These are phyloP conservation scores for Skeletonema tropicum DNA, from an alignment of 108 stramenopile species.

Conservation along the genomic window DNA sequence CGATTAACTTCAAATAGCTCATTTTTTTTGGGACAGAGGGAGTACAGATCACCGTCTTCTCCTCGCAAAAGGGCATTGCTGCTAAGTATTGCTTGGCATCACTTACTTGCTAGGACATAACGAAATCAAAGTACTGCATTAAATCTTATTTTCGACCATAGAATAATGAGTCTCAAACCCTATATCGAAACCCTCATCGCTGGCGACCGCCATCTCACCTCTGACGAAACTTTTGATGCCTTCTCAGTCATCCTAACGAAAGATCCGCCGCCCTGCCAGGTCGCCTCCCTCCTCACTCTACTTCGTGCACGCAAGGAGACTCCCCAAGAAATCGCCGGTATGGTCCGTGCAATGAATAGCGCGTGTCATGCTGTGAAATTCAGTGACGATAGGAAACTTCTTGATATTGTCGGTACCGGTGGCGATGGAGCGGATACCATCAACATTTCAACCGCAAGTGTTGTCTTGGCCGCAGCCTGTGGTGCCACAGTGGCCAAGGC, in stretches of 20 bases:
- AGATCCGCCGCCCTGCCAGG: constrained; percentile 72
- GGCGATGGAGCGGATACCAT: constrained; percentile 99
- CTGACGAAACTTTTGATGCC: constrained; percentile 82
- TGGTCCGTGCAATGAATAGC: constrained; percentile 94
- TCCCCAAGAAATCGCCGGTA: constrained; percentile 93
- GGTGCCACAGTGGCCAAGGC: constrained; percentile 96
- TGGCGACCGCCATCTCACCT: constrained; percentile 77
- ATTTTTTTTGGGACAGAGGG: no score
- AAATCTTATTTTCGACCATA: no score
- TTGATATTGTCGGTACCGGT: constrained; percentile 99
- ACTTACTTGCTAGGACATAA: no score
- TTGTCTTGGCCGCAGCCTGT: constrained; percentile 95
- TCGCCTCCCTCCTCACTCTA: constrained; percentile 86
- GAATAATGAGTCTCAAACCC: constrained; percentile 66
- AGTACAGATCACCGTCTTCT: no score
- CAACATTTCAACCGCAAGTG: constrained; percentile 95
- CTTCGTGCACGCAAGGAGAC: constrained; percentile 93
- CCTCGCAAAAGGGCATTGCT: no score
- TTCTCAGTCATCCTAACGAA: constrained; percentile 79
- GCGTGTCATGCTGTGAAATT: constrained; percentile 79
- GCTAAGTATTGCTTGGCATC: no score
- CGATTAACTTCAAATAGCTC: no score
- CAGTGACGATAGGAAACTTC: constrained; percentile 60
- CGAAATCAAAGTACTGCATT: no score
- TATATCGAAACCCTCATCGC: constrained; percentile 88